phyloP scores from a whole-genome alignment of 306 rosid genomes.

The Castanospermum australe region DNA sequence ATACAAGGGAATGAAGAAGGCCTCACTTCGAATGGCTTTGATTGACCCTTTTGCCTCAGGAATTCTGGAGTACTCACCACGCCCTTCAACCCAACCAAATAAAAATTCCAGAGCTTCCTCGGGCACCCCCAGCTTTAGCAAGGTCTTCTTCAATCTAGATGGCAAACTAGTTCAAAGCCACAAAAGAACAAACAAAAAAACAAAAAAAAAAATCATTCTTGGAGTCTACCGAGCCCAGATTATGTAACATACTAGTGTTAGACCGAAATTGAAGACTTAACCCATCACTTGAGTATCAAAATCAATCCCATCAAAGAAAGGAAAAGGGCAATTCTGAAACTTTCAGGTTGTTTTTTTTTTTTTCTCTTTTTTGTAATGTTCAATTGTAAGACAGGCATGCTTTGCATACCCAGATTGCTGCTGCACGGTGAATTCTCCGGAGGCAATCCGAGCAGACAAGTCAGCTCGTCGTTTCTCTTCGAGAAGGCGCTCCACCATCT shows the following conservation, averaged over 20 bases:
- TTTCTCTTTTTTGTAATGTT: not conserved
- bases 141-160: slow-evolving; percentile 49
- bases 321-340: slow-evolving; percentile 17
- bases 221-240: slow-evolving; percentile 12
- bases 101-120: slow-evolving; percentile 53
- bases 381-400: not conserved
- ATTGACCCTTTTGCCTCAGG: slow-evolving; percentile 90
- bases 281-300: not conserved
- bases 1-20: slow-evolving; percentile 88
- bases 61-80: slow-evolving; percentile 47
- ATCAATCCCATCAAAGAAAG: not conserved
- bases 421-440: slow-evolving; percentile 79
- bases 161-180: slow-evolving; percentile 58
- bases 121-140: slow-evolving; percentile 77
- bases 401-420: slow-evolving; percentile 58
- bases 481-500: slow-evolving; percentile 39
- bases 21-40: slow-evolving; percentile 68
- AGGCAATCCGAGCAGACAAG: slow-evolving; percentile 71
- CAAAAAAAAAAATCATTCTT: not conserved
- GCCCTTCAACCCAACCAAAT: slow-evolving; percentile 47
- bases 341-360: not conserved
- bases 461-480: slow-evolving; percentile 64
- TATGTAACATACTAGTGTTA: not conserved
- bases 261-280: not conserved
- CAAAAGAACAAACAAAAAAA: not conserved